Percentiles rank a stretch among this genome's conserved stretches.
Evolutionary conservation across 163 green algal genomes (phyloP).

Genomic region (Volvox carteri): DNA sequence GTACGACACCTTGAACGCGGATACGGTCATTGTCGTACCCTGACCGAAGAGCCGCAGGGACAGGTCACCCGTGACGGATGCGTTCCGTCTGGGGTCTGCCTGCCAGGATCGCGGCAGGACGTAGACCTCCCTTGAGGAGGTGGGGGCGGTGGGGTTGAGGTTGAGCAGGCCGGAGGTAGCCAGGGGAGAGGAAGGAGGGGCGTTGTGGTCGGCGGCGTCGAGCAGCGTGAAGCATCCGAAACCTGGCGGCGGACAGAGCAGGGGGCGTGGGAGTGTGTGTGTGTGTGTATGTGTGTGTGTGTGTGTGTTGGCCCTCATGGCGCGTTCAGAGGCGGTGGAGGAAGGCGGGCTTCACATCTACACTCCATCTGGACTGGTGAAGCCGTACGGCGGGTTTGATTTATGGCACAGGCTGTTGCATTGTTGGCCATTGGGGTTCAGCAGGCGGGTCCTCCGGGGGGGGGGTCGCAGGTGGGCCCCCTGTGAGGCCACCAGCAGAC

Average conservation of each 20-base stretch:
- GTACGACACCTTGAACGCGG: constrained; percentile 32
- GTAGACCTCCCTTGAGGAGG: constrained; percentile 4
- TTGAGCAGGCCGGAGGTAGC: background rate
- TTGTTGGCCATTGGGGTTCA: too few species aligned
- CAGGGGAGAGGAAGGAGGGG: background rate
- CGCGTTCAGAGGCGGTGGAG: too few species aligned
- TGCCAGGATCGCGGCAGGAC: background rate
- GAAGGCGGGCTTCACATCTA: too few species aligned
- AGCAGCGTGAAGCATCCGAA: constrained; percentile 31
- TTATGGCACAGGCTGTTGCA: too few species aligned
- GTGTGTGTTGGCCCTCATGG: too few species aligned
- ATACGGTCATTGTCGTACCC: constrained; percentile 29
- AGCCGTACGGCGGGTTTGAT: too few species aligned
- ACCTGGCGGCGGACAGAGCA: background rate
- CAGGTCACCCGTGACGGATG: background rate
- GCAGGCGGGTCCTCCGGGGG: too few species aligned
- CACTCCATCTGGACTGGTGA: too few species aligned
- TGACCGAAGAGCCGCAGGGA: constrained; percentile 26
- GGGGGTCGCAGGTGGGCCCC: too few species aligned
- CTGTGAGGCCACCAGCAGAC: too few species aligned
- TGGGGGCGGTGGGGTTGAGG: constrained; percentile 15
- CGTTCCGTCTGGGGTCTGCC: background rate
- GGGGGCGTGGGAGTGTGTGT: too few species aligned
- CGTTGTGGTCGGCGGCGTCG: constrained; percentile 16
- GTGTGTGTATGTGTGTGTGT: too few species aligned